These are phyloP conservation scores for Gastrolobium bilobum DNA, from an alignment of 306 rosid genomes.

Conservation along the genomic window DNA sequence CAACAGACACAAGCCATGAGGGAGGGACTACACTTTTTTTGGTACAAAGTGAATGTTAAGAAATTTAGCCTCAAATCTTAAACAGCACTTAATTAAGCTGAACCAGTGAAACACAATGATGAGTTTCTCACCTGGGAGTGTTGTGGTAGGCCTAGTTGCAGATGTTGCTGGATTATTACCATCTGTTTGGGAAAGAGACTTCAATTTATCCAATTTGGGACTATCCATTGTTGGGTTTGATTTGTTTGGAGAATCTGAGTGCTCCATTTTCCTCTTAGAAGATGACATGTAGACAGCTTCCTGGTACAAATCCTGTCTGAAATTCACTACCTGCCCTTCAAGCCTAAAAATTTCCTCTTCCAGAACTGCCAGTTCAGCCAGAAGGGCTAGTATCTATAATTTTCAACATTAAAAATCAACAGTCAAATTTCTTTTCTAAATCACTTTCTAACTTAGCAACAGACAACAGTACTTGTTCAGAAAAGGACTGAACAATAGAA, in stretches of 20 bases:
- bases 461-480: neutral
- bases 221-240: slow-evolving; percentile 48
- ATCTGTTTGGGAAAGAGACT: slow-evolving; percentile 55
- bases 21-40: slow-evolving; percentile 26
- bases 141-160: slow-evolving; percentile 34
- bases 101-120: slow-evolving; percentile 26
- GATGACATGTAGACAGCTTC: slow-evolving; percentile 88
- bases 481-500: slow-evolving; percentile 22
- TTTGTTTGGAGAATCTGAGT: slow-evolving; percentile 51
- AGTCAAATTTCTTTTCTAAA: slow-evolving; percentile 29
- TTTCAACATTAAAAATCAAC: slow-evolving; percentile 22
- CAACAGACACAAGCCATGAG: slow-evolving; percentile 36
- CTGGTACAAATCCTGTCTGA: slow-evolving; percentile 85
- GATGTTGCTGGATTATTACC: slow-evolving; percentile 46
- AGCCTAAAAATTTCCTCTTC: slow-evolving; percentile 99
- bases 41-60: neutral
- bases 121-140: slow-evolving; percentile 58
- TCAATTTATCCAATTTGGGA: slow-evolving; percentile 57
- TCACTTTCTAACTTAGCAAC: slow-evolving; percentile 10
- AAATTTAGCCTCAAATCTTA: slow-evolving; percentile 28
- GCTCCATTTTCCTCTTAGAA: slow-evolving; percentile 68
- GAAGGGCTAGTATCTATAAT: slow-evolving; percentile 76
- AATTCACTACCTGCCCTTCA: slow-evolving; percentile 81
- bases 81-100: slow-evolving; percentile 11
- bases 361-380: slow-evolving; percentile 96